A percentile compares a stretch with the other conserved stretches of the same genome.
Conservation (phyloP, 345 rosid species). For the Salix arbutifolia region DNA sequence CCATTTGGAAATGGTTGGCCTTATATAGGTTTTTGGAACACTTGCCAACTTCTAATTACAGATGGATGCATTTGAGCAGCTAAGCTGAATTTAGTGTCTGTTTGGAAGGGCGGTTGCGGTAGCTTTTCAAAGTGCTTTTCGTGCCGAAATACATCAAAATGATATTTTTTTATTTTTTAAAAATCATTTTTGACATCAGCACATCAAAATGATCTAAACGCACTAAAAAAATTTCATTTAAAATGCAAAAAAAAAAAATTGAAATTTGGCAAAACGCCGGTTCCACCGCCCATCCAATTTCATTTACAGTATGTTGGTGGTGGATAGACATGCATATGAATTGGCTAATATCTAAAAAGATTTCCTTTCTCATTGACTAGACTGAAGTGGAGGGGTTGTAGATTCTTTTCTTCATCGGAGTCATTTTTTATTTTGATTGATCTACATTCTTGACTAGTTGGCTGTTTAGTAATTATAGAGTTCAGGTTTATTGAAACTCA, state of each 20-base stretch:
- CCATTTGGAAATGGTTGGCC: background rate
- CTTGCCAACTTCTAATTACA: background rate
- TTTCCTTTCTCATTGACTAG: background rate
- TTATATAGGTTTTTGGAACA: background rate
- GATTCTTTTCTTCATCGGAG: background rate
- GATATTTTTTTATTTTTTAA: too few species aligned
- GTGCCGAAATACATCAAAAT: too few species aligned
- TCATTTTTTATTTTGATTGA: background rate
- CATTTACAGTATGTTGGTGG: too few species aligned
- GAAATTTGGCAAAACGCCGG: too few species aligned
- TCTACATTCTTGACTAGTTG: background rate
- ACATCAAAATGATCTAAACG: too few species aligned
- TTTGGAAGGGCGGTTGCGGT: too few species aligned
- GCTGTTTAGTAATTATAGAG: background rate
- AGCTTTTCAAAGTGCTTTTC: too few species aligned
- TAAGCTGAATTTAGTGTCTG: background rate
- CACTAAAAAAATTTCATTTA: too few species aligned
- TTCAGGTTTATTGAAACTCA: background rate
- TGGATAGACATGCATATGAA: background rate
- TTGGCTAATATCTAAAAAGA: background rate
- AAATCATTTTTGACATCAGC: too few species aligned
- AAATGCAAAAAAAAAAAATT: too few species aligned
- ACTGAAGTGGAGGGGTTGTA: background rate
- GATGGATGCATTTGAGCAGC: background rate
- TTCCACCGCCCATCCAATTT: too few species aligned